Conservation (phyloP, 2,329 filamentous ascomycete genomes). For the Aspergillus sp. region DNA sequence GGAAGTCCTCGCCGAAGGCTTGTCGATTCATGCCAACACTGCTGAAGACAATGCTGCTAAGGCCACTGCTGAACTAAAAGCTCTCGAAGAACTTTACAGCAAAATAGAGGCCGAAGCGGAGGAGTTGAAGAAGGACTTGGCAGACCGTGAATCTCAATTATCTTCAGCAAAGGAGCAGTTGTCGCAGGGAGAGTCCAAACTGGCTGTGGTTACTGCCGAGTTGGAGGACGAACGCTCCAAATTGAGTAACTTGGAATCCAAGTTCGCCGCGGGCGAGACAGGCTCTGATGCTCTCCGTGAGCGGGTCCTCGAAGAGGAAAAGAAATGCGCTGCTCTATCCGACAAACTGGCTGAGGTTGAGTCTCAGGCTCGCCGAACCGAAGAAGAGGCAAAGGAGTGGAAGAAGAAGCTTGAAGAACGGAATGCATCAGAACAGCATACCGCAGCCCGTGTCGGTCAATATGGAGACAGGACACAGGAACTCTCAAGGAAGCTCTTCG, state of each 20-base stretch:
- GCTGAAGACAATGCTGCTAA: constrained; percentile 60
- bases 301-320: constrained; percentile 73
- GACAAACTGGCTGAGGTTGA: constrained; percentile 73
- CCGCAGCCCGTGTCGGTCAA: constrained; percentile 60
- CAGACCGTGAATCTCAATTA: constrained; percentile 52
- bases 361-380: constrained; percentile 71
- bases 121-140: constrained; percentile 52
- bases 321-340: constrained; percentile 64
- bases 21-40: constrained; percentile 60
- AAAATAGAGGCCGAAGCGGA: constrained; percentile 60
- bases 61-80: constrained; percentile 63
- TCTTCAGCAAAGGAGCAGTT: constrained; percentile 57
- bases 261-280: constrained; percentile 78
- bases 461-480: constrained; percentile 76
- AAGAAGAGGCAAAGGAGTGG: constrained; percentile 70
- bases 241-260: constrained; percentile 65
- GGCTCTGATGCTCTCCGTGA: constrained; percentile 77
- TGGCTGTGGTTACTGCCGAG: constrained; percentile 48
- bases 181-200: constrained; percentile 48
- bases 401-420: constrained; percentile 56
- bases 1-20: constrained; percentile 56
- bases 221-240: constrained; percentile 68
- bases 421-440: constrained; percentile 31
- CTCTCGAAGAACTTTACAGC: constrained; percentile 54
- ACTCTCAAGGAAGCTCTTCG: constrained; percentile 77